Percentiles rank a stretch among this genome's conserved stretches.
Conservation (phyloP, 768 basidiomycete genomes). For the Lentinula sp. region DNA sequence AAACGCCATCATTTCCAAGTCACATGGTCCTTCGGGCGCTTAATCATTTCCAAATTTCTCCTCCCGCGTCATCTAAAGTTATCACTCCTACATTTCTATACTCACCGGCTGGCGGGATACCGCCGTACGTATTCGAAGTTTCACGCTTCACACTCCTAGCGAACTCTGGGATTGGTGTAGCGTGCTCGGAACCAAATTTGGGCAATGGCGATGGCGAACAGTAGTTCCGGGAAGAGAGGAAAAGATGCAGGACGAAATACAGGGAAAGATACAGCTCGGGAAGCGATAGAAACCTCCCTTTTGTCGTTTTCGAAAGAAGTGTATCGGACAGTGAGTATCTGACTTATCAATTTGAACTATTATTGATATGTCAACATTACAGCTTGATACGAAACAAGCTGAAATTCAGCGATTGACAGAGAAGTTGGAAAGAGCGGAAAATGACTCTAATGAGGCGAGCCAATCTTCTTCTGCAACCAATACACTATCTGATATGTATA, state of each 20-base stretch:
- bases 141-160: too few relatives aligned
- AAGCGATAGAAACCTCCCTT: not conserved
- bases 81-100: too few relatives aligned
- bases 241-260: not conserved
- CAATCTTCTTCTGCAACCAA: not conserved
- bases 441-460: not conserved
- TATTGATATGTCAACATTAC: too few relatives aligned
- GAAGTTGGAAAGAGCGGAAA: not conserved
- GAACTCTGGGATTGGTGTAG: too few relatives aligned
- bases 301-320: not conserved
- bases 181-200: not conserved
- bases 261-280: not conserved
- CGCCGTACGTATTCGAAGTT: too few relatives aligned
- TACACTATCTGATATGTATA: not conserved
- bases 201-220: not conserved
- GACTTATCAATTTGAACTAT: not conserved
- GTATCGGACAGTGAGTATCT: not conserved
- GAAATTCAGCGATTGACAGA: not conserved
- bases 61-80: too few relatives aligned
- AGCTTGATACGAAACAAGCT: not conserved
- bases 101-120: too few relatives aligned
- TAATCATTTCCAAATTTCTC: too few relatives aligned
- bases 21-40: too few relatives aligned
- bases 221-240: not conserved
- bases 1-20: too few relatives aligned